Conservation (phyloP, 352 stramenopile species). For the Pythium inflatum region DNA sequence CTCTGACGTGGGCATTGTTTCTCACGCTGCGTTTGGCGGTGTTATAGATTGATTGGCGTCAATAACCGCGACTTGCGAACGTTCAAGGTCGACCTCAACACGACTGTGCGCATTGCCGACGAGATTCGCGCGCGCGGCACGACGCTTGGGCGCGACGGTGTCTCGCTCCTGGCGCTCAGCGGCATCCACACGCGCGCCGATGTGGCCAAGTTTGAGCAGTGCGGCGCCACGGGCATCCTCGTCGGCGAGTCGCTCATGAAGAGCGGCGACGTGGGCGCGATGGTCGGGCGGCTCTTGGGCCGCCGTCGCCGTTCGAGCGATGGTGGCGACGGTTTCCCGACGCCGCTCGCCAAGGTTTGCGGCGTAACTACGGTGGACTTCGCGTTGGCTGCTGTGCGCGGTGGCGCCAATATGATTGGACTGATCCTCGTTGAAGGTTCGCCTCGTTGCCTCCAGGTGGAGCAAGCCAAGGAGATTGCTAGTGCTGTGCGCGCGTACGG, state of each 20-base stretch:
- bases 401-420: constrained; percentile 96
- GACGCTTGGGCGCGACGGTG: constrained; percentile 66
- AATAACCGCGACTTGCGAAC: constrained; percentile 99
- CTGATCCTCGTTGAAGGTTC: constrained; percentile 96
- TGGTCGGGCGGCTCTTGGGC: constrained; percentile 83
- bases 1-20: background rate
- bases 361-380: constrained; percentile 95
- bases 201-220: constrained; percentile 90
- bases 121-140: constrained; percentile 76
- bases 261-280: constrained; percentile 84
- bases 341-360: constrained; percentile 93
- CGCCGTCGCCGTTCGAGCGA: constrained; percentile 39
- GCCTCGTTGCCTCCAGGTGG: constrained; percentile 80
- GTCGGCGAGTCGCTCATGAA: constrained; percentile 99
- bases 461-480: constrained; percentile 92
- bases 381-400: constrained; percentile 89
- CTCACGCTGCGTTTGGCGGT: background rate
- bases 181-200: constrained; percentile 95
- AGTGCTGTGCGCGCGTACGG: constrained; percentile 93
- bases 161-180: constrained; percentile 94
- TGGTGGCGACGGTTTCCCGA: constrained; percentile 32
- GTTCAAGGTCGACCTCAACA: constrained; percentile 97
- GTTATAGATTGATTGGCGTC: constrained; percentile 92
- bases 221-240: constrained; percentile 89
- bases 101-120: constrained; percentile 91